A percentile compares a stretch with the other conserved stretches of the same genome.
phyloP scores from a whole-genome alignment of 331 rosid genomes.

The Cydonia oblonga region DNA sequence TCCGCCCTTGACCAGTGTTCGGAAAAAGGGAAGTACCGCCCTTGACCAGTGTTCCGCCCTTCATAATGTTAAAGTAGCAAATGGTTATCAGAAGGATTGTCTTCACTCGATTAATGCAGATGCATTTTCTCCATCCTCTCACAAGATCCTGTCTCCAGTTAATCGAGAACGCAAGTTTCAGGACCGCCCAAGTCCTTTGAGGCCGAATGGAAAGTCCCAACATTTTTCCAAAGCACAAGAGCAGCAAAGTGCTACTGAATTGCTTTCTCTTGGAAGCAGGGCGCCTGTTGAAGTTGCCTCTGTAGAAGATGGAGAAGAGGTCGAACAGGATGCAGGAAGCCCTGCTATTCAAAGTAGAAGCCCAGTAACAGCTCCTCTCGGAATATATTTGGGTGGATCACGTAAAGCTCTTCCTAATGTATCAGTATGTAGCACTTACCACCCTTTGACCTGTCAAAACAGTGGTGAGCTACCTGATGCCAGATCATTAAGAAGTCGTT shows the following conservation, averaged over 20 bases:
- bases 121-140: slow-evolving; percentile 34
- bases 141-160: slow-evolving; percentile 36
- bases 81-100: slow-evolving; percentile 25
- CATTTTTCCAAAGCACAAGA: slow-evolving; percentile 46
- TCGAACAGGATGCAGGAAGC: slow-evolving; percentile 79
- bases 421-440: slow-evolving; percentile 26
- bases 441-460: slow-evolving; percentile 52
- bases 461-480: slow-evolving; percentile 65
- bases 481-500: slow-evolving; percentile 44
- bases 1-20: slow-evolving; percentile 38
- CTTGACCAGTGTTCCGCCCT: slow-evolving; percentile 10
- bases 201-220: slow-evolving; percentile 51
- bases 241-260: slow-evolving; percentile 84
- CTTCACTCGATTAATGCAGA: slow-evolving; percentile 38
- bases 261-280: slow-evolving; percentile 87
- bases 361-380: slow-evolving; percentile 89
- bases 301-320: slow-evolving; percentile 98
- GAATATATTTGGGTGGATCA: slow-evolving; percentile 38
- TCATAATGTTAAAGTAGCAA: slow-evolving; percentile 31
- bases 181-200: slow-evolving; percentile 48
- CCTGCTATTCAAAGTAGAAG: slow-evolving; percentile 83
- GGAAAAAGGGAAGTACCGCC: slow-evolving; percentile 35
- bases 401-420: slow-evolving; percentile 42
- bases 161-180: slow-evolving; percentile 33
- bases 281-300: slow-evolving; percentile 73